Percentiles rank a stretch among this genome's conserved stretches.
phyloP scores from a whole-genome alignment of 306 rosid genomes.

The Trichosanthes cucumerina region DNA sequence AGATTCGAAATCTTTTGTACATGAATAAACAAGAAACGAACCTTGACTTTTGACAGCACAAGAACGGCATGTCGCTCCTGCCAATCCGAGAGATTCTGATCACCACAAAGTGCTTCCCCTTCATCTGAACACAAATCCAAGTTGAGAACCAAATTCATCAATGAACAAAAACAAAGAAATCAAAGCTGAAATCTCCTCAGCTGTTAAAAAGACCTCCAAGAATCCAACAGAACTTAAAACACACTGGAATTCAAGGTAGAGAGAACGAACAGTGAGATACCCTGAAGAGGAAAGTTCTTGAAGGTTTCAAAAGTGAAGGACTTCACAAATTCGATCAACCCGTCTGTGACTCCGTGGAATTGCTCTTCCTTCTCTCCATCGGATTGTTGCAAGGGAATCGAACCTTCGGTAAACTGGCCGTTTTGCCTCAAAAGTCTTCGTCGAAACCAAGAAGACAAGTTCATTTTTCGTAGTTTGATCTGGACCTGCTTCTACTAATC shows the following conservation, averaged over 20 bases:
- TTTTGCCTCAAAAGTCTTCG: slow-evolving; percentile 32
- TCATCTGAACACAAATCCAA: slow-evolving; percentile 27
- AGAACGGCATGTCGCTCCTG: slow-evolving; percentile 76
- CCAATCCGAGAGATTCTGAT: slow-evolving; percentile 71
- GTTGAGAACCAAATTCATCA: background rate
- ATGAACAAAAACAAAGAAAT: background rate
- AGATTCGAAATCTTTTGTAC: background rate
- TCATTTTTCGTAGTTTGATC: slow-evolving; percentile 22
- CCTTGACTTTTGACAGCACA: slow-evolving; percentile 76
- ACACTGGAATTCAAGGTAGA: background rate
- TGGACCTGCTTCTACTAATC: background rate
- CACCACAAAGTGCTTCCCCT: slow-evolving; percentile 26
- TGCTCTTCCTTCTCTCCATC: slow-evolving; percentile 14
- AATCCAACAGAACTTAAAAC: background rate
- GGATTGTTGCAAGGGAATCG: slow-evolving; percentile 22
- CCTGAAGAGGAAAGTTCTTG: slow-evolving; percentile 57
- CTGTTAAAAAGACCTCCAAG: background rate
- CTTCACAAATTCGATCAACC: slow-evolving; percentile 44
- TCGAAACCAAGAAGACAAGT: slow-evolving; percentile 49
- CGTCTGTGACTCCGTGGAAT: slow-evolving; percentile 46
- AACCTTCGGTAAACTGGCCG: slow-evolving; percentile 11
- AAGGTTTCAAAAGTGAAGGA: slow-evolving; percentile 70
- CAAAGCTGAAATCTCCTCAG: background rate
- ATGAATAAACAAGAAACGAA: slow-evolving; percentile 17
- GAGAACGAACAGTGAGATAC: slow-evolving; percentile 22